phyloP scores from a whole-genome alignment of 2,329 filamentous ascomycete species.

The Aspergillus sp. region DNA sequence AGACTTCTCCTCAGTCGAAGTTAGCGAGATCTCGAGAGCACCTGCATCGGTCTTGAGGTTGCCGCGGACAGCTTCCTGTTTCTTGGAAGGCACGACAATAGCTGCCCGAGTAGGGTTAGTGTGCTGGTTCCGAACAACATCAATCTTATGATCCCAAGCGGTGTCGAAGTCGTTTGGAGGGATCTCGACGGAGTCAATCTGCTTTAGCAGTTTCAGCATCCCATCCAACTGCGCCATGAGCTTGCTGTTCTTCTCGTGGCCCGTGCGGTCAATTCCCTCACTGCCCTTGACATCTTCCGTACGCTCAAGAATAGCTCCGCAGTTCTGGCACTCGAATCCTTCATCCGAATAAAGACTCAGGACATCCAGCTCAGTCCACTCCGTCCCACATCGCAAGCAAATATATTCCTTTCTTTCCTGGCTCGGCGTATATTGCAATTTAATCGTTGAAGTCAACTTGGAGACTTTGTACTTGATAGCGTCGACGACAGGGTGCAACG shows the following conservation, averaged over 20 bases:
- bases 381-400: conserved; percentile 75
- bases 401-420: conserved; percentile 90
- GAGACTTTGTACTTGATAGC: conserved; percentile 94
- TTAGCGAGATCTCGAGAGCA: conserved; percentile 51
- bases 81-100: conserved; percentile 40
- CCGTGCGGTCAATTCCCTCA: conserved; percentile 45
- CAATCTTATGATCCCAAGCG: conserved; percentile 50
- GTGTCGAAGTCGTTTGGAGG: conserved; percentile 51
- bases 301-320: conserved; percentile 52
- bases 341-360: conserved; percentile 67
- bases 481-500: conserved; percentile 91
- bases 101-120: conserved; percentile 42
- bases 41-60: conserved; percentile 45
- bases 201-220: conserved; percentile 48
- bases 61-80: conserved; percentile 42
- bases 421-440: conserved; percentile 75
- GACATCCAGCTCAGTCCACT: conserved; percentile 89
- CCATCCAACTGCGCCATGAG: conserved; percentile 50
- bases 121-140: conserved; percentile 45
- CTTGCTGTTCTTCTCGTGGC: conserved; percentile 51
- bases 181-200: conserved; percentile 49
- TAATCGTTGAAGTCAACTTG: conserved; percentile 82
- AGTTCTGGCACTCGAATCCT: conserved; percentile 83
- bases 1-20: conserved; percentile 49
- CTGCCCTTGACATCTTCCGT: conserved; percentile 47